A percentile compares a stretch with the other conserved stretches of the same genome.
Conservation (phyloP, 176 grass and related monocot genomes). For the Alopecurus myosuroides region DNA sequence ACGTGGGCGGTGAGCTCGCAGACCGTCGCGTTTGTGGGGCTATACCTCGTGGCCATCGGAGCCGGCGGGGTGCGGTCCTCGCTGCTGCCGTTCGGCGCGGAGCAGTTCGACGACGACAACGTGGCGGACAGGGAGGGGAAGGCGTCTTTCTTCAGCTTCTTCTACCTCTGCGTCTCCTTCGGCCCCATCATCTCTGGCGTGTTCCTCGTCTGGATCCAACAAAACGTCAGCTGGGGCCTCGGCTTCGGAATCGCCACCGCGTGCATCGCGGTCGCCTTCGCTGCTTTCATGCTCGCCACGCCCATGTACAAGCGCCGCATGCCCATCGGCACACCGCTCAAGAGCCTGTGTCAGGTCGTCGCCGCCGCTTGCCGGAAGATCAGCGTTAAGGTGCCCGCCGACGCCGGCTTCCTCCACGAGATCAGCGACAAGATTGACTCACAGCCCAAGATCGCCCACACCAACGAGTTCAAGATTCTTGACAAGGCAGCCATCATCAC, state of each 20-base stretch:
- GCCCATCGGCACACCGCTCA: constrained; percentile 56
- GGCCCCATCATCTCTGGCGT: constrained; percentile 52
- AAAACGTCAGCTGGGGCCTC: constrained; percentile 65
- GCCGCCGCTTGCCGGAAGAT: constrained; percentile 48
- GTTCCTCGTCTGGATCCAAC: constrained; percentile 63
- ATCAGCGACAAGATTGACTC: constrained; percentile 33
- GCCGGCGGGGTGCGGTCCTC: constrained; percentile 60
- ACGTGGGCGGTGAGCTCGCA: not conserved
- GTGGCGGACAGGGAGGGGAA: constrained; percentile 42
- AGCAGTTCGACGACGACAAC: constrained; percentile 63
- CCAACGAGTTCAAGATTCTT: constrained; percentile 40
- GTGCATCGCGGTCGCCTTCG: constrained; percentile 58
- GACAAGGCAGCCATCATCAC: constrained; percentile 62
- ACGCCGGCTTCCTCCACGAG: constrained; percentile 43
- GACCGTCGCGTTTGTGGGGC: constrained; percentile 41
- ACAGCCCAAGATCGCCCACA: constrained; percentile 49
- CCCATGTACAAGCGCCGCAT: constrained; percentile 46
- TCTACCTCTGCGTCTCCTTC: constrained; percentile 66
- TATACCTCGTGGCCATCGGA: constrained; percentile 74
- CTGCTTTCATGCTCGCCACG: constrained; percentile 45
- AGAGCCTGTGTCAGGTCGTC: constrained; percentile 53
- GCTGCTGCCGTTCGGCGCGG: constrained; percentile 64
- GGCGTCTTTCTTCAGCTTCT: constrained; percentile 70
- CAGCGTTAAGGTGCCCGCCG: constrained; percentile 3
- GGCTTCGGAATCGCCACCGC: constrained; percentile 58